Conservation (phyloP, 495 filamentous ascomycete species). For the Penicillium turbatum region DNA sequence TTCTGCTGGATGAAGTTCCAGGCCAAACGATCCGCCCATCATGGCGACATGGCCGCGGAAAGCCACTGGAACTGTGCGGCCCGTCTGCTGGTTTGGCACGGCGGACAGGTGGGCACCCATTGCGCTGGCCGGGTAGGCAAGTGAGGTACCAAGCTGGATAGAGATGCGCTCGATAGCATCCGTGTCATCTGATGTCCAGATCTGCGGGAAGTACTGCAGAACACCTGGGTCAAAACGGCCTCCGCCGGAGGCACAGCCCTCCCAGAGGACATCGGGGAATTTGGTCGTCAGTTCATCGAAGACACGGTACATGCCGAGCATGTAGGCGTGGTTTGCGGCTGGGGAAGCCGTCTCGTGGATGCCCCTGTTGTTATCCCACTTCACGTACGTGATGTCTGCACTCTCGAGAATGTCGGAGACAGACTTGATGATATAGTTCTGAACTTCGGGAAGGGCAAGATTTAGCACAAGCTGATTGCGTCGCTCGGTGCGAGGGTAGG, state of each 20-base stretch:
- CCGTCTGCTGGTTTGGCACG: slow-evolving; percentile 49
- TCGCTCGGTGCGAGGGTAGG: slow-evolving; percentile 45
- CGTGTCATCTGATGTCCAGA: slow-evolving; percentile 55
- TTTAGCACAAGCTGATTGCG: slow-evolving; percentile 53
- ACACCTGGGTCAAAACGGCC: slow-evolving; percentile 53
- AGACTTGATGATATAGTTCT: slow-evolving; percentile 49
- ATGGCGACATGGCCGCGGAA: slow-evolving; percentile 55
- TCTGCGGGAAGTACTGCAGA: slow-evolving; percentile 54
- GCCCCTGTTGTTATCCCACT: slow-evolving; percentile 57
- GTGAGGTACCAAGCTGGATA: slow-evolving; percentile 54
- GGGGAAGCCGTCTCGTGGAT: slow-evolving; percentile 50
- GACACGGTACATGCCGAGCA: slow-evolving; percentile 52
- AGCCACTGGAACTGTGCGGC: slow-evolving; percentile 41
- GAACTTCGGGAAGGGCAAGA: slow-evolving; percentile 48
- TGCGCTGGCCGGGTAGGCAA: slow-evolving; percentile 50
- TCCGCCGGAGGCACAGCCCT: slow-evolving; percentile 54
- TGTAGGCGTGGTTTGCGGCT: slow-evolving; percentile 46
- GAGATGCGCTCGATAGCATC: slow-evolving; percentile 48
- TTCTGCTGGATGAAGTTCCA: slow-evolving; percentile 48
- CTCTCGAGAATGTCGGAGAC: slow-evolving; percentile 45
- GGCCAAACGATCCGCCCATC: slow-evolving; percentile 55
- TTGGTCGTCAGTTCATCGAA: slow-evolving; percentile 48
- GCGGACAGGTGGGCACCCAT: slow-evolving; percentile 56
- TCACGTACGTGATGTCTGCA: slow-evolving; percentile 49
- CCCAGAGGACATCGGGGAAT: slow-evolving; percentile 53